Conservation (phyloP, 768 basidiomycete species). For the Psilocybe cyanescens region DNA sequence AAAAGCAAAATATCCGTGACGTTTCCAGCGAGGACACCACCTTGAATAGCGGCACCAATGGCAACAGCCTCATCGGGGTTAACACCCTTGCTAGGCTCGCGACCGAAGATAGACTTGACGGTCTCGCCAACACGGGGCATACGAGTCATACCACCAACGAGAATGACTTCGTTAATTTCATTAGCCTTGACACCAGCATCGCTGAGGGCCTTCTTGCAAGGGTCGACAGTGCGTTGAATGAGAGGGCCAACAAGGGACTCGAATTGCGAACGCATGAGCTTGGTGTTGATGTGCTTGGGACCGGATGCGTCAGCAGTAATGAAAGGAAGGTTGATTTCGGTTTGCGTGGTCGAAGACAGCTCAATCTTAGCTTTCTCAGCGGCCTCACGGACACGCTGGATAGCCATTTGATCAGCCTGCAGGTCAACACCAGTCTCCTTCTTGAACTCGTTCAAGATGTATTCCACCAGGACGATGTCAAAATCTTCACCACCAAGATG, state of each 20-base stretch:
- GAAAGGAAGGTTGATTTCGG: constrained; percentile 97
- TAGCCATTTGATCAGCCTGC: constrained; percentile 88
- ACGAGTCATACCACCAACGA: constrained; percentile 98
- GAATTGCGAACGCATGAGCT: constrained; percentile 87
- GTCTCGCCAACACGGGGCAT: constrained; percentile 97
- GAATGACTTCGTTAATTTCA: constrained; percentile 95
- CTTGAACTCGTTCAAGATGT: constrained; percentile 92
- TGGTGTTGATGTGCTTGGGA: constrained; percentile 96
- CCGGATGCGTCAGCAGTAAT: constrained; percentile 96
- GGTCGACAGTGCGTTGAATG: constrained; percentile 89
- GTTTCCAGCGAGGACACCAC: constrained; percentile 95
- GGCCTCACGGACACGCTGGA: constrained; percentile 98
- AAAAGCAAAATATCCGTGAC: constrained; percentile 95
- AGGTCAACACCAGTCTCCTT: constrained; percentile 88
- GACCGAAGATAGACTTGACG: constrained; percentile 92
- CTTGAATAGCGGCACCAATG: constrained; percentile 97
- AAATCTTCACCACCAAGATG: constrained; percentile 98
- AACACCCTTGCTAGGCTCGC: constrained; percentile 97
- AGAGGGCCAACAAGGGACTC: constrained; percentile 84
- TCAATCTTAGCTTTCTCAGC: constrained; percentile 99
- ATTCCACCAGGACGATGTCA: constrained; percentile 86
- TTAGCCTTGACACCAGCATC: constrained; percentile 93
- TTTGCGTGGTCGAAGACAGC: constrained; percentile 91
- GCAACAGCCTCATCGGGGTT: constrained; percentile 99
- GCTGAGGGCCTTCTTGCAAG: constrained; percentile 95